Evolutionary conservation across 2,329 filamentous ascomycete species (phyloP), one percentile per base, ranked within the genome.

Genomic region (Parafenestella ontariensis): DNA sequence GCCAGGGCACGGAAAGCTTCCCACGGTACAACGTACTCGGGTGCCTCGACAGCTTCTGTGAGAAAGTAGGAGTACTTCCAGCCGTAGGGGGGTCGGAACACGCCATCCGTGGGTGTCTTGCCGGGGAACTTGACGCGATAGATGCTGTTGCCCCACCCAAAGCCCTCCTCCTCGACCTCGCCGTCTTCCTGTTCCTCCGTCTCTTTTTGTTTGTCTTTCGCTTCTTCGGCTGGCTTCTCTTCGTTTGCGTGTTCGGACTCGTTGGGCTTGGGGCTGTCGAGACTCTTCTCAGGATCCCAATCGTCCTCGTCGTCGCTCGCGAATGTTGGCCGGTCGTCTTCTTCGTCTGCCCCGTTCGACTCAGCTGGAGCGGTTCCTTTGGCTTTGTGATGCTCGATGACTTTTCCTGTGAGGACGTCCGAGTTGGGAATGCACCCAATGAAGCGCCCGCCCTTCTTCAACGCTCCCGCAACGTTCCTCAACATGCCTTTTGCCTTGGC

Each of bases 61-160:
- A 99, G 87, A 76, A 92, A 96, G 81, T 96, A 99, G 71, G 87
- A 96, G 79, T 99, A 99, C 76, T 95, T 96, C 93, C 95, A 98
- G 45, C 94, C 95, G 72, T 92, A 98, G 0, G 95, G 92, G 5
- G 95, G 95, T 5, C 95, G 88, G 79, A 99, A 99, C 28, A 95
- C 83, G 48, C 95, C 95, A 72, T 97, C 92, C 18, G 87, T 83
- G 4, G 93, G 92, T 0, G 91, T 92, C 70, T 89, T 84, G 20
- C 89, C 89, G 0, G 92, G 91, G 70, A 99, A 98, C 44, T 90
- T 87, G 47, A 99, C 92, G 18, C 87, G 87, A 77, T 98, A 99
- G 72, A 98, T 92, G 58, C 86, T 87, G 74, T 99, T 99, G 52
- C 95, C 94, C 90, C 93, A 99, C 73, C 92, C 87, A 4, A 90